Conservation (phyloP, 2,329 filamentous ascomycete species). For the Allantophomopsis cytisporea region DNA sequence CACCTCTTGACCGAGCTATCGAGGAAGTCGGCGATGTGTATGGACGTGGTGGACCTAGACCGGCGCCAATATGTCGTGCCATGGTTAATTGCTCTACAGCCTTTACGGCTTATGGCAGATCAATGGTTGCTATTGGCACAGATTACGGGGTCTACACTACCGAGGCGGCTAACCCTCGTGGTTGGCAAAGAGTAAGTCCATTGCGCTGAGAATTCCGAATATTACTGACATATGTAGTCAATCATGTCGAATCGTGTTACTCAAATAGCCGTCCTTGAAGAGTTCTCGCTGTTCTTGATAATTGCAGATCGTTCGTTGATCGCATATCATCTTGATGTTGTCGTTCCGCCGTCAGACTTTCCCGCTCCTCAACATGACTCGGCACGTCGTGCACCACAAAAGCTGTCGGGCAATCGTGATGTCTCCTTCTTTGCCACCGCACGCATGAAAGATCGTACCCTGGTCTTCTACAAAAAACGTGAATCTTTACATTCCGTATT, state of each 20-base stretch:
- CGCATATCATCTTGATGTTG: slow-evolving; percentile 83
- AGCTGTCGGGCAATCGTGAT: slow-evolving; percentile 74
- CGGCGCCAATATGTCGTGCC: slow-evolving; percentile 68
- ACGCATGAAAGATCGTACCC: slow-evolving; percentile 88
- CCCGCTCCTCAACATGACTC: slow-evolving; percentile 55
- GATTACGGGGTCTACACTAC: slow-evolving; percentile 90
- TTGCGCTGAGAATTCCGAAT: not conserved
- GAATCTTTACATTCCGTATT: slow-evolving; percentile 88
- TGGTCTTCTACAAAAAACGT: slow-evolving; percentile 95
- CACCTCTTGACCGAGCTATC: slow-evolving; percentile 83
- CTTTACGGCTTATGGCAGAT: slow-evolving; percentile 71
- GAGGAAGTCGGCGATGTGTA: slow-evolving; percentile 74
- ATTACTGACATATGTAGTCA: slow-evolving; percentile 34
- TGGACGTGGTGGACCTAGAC: slow-evolving; percentile 45
- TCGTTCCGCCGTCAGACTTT: slow-evolving; percentile 51
- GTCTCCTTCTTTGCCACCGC: slow-evolving; percentile 95
- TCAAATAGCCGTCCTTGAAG: slow-evolving; percentile 87
- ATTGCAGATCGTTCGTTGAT: slow-evolving; percentile 86
- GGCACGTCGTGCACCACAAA: slow-evolving; percentile 75
- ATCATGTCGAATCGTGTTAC: slow-evolving; percentile 65
- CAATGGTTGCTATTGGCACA: slow-evolving; percentile 87
- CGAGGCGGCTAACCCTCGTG: slow-evolving; percentile 76
- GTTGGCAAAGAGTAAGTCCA: slow-evolving; percentile 68
- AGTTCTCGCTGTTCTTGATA: slow-evolving; percentile 85
- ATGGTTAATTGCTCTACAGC: slow-evolving; percentile 87